phyloP scores from a whole-genome alignment of 1,284 basidiomycete species.

The Tilletia setariae region DNA sequence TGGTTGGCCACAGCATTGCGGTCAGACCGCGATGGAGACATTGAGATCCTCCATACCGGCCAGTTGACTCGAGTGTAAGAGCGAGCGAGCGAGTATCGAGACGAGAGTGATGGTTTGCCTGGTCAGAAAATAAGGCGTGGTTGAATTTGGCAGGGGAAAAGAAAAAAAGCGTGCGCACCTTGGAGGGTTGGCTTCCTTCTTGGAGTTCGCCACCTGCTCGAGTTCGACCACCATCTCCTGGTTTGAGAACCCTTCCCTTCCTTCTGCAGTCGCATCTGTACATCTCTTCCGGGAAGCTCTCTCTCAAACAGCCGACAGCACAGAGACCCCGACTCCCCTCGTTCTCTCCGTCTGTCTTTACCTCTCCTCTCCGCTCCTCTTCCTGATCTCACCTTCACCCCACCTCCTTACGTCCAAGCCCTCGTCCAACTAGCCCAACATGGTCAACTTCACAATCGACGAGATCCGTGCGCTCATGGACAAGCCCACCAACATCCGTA shows the following conservation, averaged over 20 bases:
- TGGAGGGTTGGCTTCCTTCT: too few relatives aligned
- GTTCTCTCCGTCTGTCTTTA: background rate
- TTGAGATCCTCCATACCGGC: too few relatives aligned
- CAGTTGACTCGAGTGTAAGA: too few relatives aligned
- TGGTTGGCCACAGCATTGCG: too few relatives aligned
- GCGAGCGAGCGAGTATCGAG: too few relatives aligned
- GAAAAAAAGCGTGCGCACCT: too few relatives aligned
- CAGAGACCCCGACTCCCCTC: background rate
- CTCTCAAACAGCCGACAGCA: background rate
- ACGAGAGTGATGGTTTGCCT: too few relatives aligned
- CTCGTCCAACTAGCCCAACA: constrained; percentile 14
- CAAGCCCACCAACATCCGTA: constrained; percentile 77
- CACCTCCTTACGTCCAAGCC: background rate
- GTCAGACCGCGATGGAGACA: too few relatives aligned
- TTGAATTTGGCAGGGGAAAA: too few relatives aligned
- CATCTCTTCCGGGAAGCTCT: background rate
- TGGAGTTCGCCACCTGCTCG: background rate
- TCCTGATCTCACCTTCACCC: background rate
- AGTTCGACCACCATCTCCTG: background rate
- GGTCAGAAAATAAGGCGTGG: too few relatives aligned
- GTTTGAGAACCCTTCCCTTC: background rate
- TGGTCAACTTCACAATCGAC: constrained; percentile 59
- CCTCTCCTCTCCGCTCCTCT: too few relatives aligned
- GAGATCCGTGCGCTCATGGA: constrained; percentile 63
- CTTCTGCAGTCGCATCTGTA: background rate